These are phyloP conservation scores for Pythium aphanidermatum DNA, from an alignment of 352 stramenopile genomes.

Conservation along the genomic window DNA sequence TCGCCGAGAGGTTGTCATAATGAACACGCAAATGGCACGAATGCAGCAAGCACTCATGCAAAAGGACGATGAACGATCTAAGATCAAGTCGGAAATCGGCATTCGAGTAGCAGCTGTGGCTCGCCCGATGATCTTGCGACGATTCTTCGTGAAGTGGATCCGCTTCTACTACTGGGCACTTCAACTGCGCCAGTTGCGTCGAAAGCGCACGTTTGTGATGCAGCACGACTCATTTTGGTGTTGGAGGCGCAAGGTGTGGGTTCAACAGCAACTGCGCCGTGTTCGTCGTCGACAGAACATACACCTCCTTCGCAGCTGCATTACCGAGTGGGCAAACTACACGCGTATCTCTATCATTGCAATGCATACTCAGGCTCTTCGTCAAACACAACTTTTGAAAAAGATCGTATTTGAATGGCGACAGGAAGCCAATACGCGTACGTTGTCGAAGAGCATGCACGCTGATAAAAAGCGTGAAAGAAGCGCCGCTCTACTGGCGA, in stretches of 20 bases:
- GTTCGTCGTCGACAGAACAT: slow-evolving; percentile 21
- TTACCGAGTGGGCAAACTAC: slow-evolving; percentile 52
- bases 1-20: slow-evolving; percentile 33
- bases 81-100: slow-evolving; percentile 52
- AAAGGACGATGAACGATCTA: slow-evolving; percentile 35
- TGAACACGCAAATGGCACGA: slow-evolving; percentile 38
- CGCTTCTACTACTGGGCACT: slow-evolving; percentile 41
- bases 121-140: slow-evolving; percentile 39
- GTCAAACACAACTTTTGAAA: slow-evolving; percentile 20
- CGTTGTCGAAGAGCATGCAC: slow-evolving; percentile 10
- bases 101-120: slow-evolving; percentile 35
- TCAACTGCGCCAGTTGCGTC: slow-evolving; percentile 37
- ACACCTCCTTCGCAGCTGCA: slow-evolving; percentile 23
- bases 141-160: slow-evolving; percentile 61
- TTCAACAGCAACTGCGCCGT: slow-evolving; percentile 32
- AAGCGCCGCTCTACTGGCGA: not conserved
- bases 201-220: slow-evolving; percentile 39
- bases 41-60: slow-evolving; percentile 35
- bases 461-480: not conserved
- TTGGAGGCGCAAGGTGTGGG: slow-evolving; percentile 49
- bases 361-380: slow-evolving; percentile 23
- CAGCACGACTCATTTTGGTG: slow-evolving; percentile 61
- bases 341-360: slow-evolving; percentile 50
- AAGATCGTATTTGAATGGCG: slow-evolving; percentile 35
- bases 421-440: slow-evolving; percentile 10